phyloP scores from a whole-genome alignment of 441 rosid genomes.

The Bruguiera hainesii region DNA sequence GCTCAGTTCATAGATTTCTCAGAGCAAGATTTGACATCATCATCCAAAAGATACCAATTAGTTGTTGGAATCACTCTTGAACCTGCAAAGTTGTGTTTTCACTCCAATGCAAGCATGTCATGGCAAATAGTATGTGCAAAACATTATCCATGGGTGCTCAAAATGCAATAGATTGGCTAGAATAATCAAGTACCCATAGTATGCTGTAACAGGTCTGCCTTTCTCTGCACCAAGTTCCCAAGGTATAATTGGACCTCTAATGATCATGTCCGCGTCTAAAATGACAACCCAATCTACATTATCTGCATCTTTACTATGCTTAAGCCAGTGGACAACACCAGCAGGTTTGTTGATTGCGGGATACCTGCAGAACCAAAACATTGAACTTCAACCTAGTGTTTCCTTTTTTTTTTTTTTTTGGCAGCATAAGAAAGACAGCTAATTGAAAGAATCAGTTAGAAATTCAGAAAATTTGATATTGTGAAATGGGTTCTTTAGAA shows the following conservation, averaged over 20 bases:
- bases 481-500: too few relatives aligned
- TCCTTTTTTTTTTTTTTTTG: background rate
- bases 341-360: constrained; percentile 99
- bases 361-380: constrained; percentile 49
- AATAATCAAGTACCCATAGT: constrained; percentile 59
- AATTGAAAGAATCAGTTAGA: too few relatives aligned
- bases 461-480: too few relatives aligned
- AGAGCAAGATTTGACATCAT: background rate
- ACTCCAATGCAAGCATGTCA: background rate
- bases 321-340: constrained; percentile 90
- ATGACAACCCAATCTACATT: constrained; percentile 97
- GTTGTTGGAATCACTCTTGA: background rate
- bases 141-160: background rate
- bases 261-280: constrained; percentile 96
- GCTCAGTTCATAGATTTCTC: background rate
- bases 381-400: background rate
- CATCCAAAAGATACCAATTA: constrained; percentile 7
- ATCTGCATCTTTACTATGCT: constrained; percentile 84
- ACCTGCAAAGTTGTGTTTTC: background rate
- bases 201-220: constrained; percentile 89
- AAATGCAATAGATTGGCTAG: background rate
- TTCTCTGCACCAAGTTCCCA: constrained; percentile 94
- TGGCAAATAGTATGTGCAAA: constrained; percentile 7
- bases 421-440: background rate
- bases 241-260: constrained; percentile 91